Base-by-base conservation (phyloP, 1,284 basidiomycete species). In the Apiotrichum akiyoshidainum region DNA sequence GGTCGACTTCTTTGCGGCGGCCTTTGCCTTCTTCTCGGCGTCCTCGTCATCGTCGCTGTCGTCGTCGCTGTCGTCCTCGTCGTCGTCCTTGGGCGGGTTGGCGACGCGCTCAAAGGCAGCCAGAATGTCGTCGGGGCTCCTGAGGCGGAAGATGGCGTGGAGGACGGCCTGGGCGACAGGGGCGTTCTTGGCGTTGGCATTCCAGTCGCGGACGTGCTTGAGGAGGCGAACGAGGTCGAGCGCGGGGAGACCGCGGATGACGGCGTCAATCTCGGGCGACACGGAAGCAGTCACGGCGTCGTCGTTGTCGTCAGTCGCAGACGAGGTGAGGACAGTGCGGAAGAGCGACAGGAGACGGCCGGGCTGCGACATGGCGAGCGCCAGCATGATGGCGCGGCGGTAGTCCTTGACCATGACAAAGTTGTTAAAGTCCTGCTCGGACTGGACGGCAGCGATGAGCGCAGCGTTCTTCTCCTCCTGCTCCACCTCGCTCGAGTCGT, bases 371-470 rank as follows among this genome's bases (percentile, higher is more conserved):
- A 98, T 92, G 4, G 87, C 85, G 55, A 99, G 82, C 4, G 95
- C 93, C 47, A 99, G 84, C 63, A 88, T 81, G 68, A 99, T 94
- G 0, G 95, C 96, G 68, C 86, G 87, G 55, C 85, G 86, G 79
- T 97, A 98, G 77, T 99, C 94, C 66, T 89, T 86, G 62, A 94
- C 79, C 10, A 86, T 82, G 61, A 99, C 80, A 71, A 91, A 95
- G 76, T 98, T 98, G 67, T 85, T 78, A 74, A 96, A 95, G 70
- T 96, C 90, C 84, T 99, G 95, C 73, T 98, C 93, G 73, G 92
- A 89, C 71, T 88, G 82, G 33, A 90, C 88, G 60, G 86, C 77
- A 54, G 88, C 83, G 19, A 85, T 83, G 34, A 90, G 83, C 65
- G 86, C 84, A 5, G 80, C 78, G 67, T 89, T 87, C 71, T 85